A percentile compares a stretch with the other conserved stretches of the same genome.
Conservation (phyloP, 2,329 filamentous ascomycete species). For the Fusarium sublunatum region DNA sequence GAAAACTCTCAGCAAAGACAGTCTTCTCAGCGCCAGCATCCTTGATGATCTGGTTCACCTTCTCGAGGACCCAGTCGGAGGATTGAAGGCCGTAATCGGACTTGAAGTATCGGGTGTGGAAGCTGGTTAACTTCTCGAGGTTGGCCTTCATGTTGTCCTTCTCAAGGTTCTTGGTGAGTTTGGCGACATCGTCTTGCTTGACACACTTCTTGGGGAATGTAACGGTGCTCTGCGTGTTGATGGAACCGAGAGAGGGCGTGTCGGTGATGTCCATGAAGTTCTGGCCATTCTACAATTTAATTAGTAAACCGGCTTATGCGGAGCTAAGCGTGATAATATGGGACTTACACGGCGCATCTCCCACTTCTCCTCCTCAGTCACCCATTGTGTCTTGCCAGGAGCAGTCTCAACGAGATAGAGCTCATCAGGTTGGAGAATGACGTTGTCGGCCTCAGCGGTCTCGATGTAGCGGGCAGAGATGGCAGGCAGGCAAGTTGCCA, state of each 20-base stretch:
- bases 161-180: constrained; percentile 74
- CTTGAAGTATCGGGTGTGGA: constrained; percentile 86
- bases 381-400: constrained; percentile 85
- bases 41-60: constrained; percentile 77
- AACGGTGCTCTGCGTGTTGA: constrained; percentile 49
- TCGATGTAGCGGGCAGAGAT: constrained; percentile 68
- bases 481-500: constrained; percentile 66
- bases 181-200: constrained; percentile 73
- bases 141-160: constrained; percentile 82
- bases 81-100: constrained; percentile 83
- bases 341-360: constrained; percentile 78
- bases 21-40: constrained; percentile 76
- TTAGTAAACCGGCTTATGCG: constrained; percentile 9
- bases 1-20: constrained; percentile 78
- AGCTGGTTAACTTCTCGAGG: constrained; percentile 80
- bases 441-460: constrained; percentile 60
- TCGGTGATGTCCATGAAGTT: constrained; percentile 97
- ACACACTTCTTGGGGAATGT: constrained; percentile 75
- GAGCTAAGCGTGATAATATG: neutral
- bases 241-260: constrained; percentile 67
- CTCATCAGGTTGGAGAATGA: constrained; percentile 58
- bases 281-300: constrained; percentile 73
- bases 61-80: constrained; percentile 84
- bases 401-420: constrained; percentile 82
- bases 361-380: constrained; percentile 97